Evolutionary conservation across 2,329 filamentous ascomycete species (phyloP), one percentile per base, ranked within the genome.

Genomic region (Lasiodiplodia gonubiensis): DNA sequence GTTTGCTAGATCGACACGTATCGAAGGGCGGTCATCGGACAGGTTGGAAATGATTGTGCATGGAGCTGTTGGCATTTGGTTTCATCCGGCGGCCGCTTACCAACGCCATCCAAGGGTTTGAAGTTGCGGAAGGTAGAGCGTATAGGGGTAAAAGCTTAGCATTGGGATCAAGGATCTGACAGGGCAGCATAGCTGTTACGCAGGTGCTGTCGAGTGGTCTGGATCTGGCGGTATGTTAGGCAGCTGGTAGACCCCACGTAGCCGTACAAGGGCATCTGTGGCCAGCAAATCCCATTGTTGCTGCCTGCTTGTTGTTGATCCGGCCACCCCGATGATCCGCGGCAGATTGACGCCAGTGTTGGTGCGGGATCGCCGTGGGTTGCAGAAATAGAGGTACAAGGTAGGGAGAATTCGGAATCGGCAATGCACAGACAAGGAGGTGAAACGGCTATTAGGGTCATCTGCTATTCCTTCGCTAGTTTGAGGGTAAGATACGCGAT

Each of bases 1-100:
- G 27, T 39, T 63, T 33, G 42, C 42, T 63, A 18, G 59, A 63
- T 51, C n/a, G 30, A 37, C 59, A 63, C 46, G 42, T 51, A 30
- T 49, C 12, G n/a, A 18, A 10, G 14, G n/a, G 42, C n/a, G 42
- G 42, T 51, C 59, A 63, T 27, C 12, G 10, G 42, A 37, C 21
- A 48, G 4, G 2, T 27, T n/a, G 8, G 14, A 63, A 51, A 51
- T 21, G 59, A 63, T 37, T 30, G 46, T 25, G 59, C 59, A 63
- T 61, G n/a, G 18, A n/a, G 35, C 35, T 52, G 46, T 63, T 12
- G n/a, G 46, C 42, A 51, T 63, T 48, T 30, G 11, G 42, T 51
- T 18, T 37, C 46, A 51, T 37, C 14, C 30, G 57, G 25, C 18
- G 23, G 35, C 49, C 25, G 23, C 23, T 25, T 23, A 30, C 18